Percentiles rank a stretch among this genome's conserved stretches.
phyloP scores from a whole-genome alignment of 257 asterid species.

The Solanum medicagineum region DNA sequence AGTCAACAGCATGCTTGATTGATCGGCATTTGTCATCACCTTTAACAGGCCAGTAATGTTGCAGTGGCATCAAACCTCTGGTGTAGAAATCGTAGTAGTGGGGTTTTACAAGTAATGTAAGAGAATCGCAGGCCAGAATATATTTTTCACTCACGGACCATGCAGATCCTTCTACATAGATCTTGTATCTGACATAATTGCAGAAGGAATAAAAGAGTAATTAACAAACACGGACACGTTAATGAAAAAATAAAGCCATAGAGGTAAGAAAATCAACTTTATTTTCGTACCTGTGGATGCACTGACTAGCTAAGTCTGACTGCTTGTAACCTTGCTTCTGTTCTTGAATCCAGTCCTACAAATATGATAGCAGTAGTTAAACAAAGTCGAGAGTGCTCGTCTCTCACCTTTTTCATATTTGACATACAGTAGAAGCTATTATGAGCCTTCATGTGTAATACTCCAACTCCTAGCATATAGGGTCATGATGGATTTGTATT shows the following conservation, averaged over 20 bases:
- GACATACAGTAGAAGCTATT: background rate
- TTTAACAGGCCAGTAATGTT: conserved; percentile 85
- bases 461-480: background rate
- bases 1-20: conserved; percentile 69
- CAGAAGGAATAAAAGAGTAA: background rate
- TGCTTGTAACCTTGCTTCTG: conserved; percentile 46
- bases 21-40: conserved; percentile 60
- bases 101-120: conserved; percentile 47
- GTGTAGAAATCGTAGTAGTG: conserved; percentile 71
- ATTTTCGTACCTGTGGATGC: conserved; percentile 46
- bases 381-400: background rate
- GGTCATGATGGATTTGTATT: background rate
- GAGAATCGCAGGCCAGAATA: conserved; percentile 80
- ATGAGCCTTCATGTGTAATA: background rate
- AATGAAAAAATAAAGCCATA: background rate
- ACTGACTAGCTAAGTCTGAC: conserved; percentile 73
- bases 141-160: conserved; percentile 98
- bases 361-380: background rate
- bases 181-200: conserved; percentile 45
- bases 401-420: background rate
- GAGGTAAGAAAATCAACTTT: background rate
- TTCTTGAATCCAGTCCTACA: conserved; percentile 63
- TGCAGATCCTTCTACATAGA: conserved; percentile 79
- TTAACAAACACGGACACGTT: background rate
- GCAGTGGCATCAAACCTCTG: conserved; percentile 63